Base-by-base conservation (phyloP, 257 asterid species). In the Solanum tacnaense region DNA sequence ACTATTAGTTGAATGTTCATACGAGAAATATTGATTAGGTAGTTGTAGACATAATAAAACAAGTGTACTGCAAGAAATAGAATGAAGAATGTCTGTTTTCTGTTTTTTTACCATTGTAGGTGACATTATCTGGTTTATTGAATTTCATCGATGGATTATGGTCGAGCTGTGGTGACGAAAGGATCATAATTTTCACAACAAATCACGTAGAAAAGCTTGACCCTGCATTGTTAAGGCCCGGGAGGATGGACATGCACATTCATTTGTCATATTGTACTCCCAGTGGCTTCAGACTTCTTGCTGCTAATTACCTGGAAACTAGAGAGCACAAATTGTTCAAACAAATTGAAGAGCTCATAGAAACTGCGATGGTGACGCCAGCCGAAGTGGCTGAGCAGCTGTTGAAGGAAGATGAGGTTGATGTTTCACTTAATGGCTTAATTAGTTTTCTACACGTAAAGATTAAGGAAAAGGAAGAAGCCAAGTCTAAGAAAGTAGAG, bases 371-470 rank as follows among this genome's bases (percentile, higher is more conserved):
- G 27, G 92, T 88, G 1, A 94, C 95, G 3, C 98, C 98, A 0
- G 96, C 98, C 25, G 95, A 95, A 88, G 94, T 94, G 21, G 98
- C 98, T 1, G 98, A 94, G 91, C 95, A 93, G 62, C 92, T 95
- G 86, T 90, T 95, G 89, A 92, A 91, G 92, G 75, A 81, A 9
- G 93, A 93, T 27, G 95, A 93, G 3, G 70, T 88, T 27, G 89
- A 92, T 58, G 89, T 39, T 88, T 78, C 92, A 5, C 96, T 94
- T 34, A 41, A 83, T 81, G 96, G 95, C 52, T 27, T 95, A 89
- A 21, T 93, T 44, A 90, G 75, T 35, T 93, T 95, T 85, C 87
- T 94, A 13, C 90, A 87, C 18, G 39, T 52, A 9, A 94, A 92
- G 89, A 88, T 86, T 7, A 83, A 87, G 18, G 91, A 89, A 52